phyloP scores from a whole-genome alignment of 768 basidiomycete species.

The Guyanaporus albipodus region DNA sequence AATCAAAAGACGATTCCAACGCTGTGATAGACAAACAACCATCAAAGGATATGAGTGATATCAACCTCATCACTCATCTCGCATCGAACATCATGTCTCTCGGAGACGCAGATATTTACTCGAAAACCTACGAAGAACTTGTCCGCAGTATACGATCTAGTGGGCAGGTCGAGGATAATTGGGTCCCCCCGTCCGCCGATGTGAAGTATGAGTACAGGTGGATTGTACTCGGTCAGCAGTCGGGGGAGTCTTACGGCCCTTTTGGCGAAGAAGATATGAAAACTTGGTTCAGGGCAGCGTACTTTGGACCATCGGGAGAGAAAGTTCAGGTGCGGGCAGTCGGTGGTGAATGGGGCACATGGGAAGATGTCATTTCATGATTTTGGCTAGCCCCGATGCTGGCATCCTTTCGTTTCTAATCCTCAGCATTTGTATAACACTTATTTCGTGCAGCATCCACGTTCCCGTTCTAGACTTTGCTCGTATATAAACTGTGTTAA shows the following conservation, averaged over 20 bases:
- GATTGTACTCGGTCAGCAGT: slow-evolving; percentile 51
- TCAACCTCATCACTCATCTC: slow-evolving; percentile 79
- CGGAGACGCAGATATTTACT: slow-evolving; percentile 84
- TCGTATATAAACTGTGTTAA: slow-evolving; percentile 2
- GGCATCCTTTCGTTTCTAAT: background rate
- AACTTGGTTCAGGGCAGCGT: slow-evolving; percentile 74
- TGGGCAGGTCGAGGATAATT: slow-evolving; percentile 61
- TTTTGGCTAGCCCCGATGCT: background rate
- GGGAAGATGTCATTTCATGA: slow-evolving; percentile 62
- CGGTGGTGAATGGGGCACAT: slow-evolving; percentile 70
- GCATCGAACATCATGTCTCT: slow-evolving; percentile 86
- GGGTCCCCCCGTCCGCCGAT: slow-evolving; percentile 76
- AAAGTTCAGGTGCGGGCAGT: slow-evolving; percentile 68
- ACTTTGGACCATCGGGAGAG: slow-evolving; percentile 76
- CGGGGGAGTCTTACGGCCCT: slow-evolving; percentile 67
- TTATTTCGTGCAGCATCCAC: slow-evolving; percentile 1
- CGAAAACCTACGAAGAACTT: slow-evolving; percentile 80
- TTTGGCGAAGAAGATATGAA: slow-evolving; percentile 78
- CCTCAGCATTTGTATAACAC: slow-evolving; percentile 13
- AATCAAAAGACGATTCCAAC: slow-evolving; percentile 32
- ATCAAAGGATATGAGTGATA: slow-evolving; percentile 43
- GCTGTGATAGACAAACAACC: slow-evolving; percentile 51
- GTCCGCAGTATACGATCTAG: slow-evolving; percentile 71
- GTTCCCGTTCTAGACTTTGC: background rate
- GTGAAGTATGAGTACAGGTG: slow-evolving; percentile 80